A percentile compares a stretch with the other conserved stretches of the same genome.
Conservation (phyloP, 331 rosid genomes). For the Phaseolus coccineus region DNA sequence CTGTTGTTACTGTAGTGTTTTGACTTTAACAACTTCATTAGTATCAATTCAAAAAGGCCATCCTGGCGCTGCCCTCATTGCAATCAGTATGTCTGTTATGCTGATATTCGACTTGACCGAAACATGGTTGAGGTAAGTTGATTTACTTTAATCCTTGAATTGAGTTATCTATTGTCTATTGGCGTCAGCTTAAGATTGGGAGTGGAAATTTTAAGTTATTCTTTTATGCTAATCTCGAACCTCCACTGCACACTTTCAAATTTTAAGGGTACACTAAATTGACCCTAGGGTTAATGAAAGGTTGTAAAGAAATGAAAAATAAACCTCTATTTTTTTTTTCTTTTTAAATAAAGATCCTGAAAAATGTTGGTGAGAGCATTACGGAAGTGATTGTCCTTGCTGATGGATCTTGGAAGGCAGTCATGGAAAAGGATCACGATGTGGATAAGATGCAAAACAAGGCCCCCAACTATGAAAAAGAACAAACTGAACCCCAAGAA, state of each 20-base stretch:
- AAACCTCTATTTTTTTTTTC: slow-evolving; percentile 22
- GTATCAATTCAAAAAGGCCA: slow-evolving; percentile 83
- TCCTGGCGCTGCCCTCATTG: slow-evolving; percentile 99
- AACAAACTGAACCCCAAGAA: slow-evolving; percentile 56
- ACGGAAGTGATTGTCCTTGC: slow-evolving; percentile 71
- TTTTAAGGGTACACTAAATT: slow-evolving; percentile 34
- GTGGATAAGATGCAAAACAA: slow-evolving; percentile 49
- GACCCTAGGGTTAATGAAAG: slow-evolving; percentile 20
- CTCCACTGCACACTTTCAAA: not conserved
- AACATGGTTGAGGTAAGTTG: slow-evolving; percentile 87
- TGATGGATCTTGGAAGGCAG: slow-evolving; percentile 92
- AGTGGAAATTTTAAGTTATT: slow-evolving; percentile 14
- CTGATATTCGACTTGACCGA: slow-evolving; percentile 76
- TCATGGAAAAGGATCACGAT: slow-evolving; percentile 55
- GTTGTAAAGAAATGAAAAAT: slow-evolving; percentile 21
- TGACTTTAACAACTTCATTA: slow-evolving; percentile 72
- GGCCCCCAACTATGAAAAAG: slow-evolving; percentile 47
- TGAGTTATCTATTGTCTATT: slow-evolving; percentile 5
- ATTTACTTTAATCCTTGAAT: slow-evolving; percentile 38
- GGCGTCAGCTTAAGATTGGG: slow-evolving; percentile 37
- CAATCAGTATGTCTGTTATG: slow-evolving; percentile 75
- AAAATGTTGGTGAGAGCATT: slow-evolving; percentile 74
- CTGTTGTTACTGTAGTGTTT: slow-evolving; percentile 70
- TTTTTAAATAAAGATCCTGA: slow-evolving; percentile 64
- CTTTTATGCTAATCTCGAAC: slow-evolving; percentile 19